phyloP scores from a whole-genome alignment of 768 basidiomycete species.

The Thelephora ganbajun region DNA sequence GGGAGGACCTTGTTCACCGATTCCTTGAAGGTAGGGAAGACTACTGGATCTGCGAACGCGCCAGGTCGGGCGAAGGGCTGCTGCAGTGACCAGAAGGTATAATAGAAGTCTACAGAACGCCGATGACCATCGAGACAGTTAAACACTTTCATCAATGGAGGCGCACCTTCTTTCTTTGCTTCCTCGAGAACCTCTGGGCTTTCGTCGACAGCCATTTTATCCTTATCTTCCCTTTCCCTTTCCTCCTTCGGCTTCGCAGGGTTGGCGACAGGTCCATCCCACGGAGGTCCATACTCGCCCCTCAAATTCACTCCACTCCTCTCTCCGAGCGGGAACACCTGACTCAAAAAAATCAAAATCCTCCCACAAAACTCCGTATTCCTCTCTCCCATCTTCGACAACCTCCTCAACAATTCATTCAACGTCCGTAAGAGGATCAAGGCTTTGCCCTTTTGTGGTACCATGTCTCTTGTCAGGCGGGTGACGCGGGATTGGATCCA shows the following conservation, averaged over 20 bases:
- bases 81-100: constrained; percentile 84
- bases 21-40: constrained; percentile 53
- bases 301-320: constrained; percentile 84
- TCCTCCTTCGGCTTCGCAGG: constrained; percentile 19
- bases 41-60: constrained; percentile 40
- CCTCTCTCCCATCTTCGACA: constrained; percentile 67
- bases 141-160: background rate
- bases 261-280: constrained; percentile 45
- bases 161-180: constrained; percentile 48
- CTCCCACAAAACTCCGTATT: constrained; percentile 83
- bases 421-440: constrained; percentile 71
- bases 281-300: constrained; percentile 71
- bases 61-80: constrained; percentile 73
- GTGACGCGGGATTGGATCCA: constrained; percentile 70
- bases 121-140: background rate
- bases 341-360: constrained; percentile 76
- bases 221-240: constrained; percentile 15
- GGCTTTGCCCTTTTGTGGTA: constrained; percentile 81
- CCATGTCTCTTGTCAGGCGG: constrained; percentile 63
- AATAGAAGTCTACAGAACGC: constrained; percentile 51
- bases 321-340: constrained; percentile 79
- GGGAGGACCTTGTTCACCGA: constrained; percentile 62
- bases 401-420: constrained; percentile 74
- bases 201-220: constrained; percentile 16
- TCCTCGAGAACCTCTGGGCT: constrained; percentile 17